Evolutionary conservation across 805 yeast genomes (phyloP).

Genomic region (Pichia rugopelliculosa): DNA sequence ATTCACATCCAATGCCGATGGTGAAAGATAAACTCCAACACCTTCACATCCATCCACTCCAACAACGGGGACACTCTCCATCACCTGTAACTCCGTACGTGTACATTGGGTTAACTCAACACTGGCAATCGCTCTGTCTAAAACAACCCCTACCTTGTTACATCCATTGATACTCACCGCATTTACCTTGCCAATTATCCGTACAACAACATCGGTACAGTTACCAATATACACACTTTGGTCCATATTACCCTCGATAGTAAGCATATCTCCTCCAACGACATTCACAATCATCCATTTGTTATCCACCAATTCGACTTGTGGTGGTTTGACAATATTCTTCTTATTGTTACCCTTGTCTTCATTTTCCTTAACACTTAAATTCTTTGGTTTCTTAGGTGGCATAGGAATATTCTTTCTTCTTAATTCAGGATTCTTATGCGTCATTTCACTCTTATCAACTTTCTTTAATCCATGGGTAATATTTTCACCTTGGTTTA

Average conservation of each 20-base stretch:
- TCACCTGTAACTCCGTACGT: constrained; percentile 77
- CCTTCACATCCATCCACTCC: constrained; percentile 85
- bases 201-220: constrained; percentile 65
- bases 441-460: constrained; percentile 89
- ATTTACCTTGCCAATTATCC: constrained; percentile 84
- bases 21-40: constrained; percentile 55
- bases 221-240: constrained; percentile 88
- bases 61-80: constrained; percentile 76
- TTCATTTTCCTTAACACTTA: constrained; percentile 29
- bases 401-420: constrained; percentile 58
- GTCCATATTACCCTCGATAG: constrained; percentile 70
- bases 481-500: constrained; percentile 77
- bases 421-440: constrained; percentile 80
- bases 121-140: constrained; percentile 82
- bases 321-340: constrained; percentile 35
- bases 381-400: constrained; percentile 72
- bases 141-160: constrained; percentile 62
- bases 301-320: constrained; percentile 71
- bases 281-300: constrained; percentile 86
- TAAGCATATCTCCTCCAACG: constrained; percentile 47
- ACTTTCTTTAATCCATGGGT: constrained; percentile 87
- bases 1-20: constrained; percentile 41
- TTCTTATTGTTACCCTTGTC: background rate
- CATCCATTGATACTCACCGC: constrained; percentile 77
- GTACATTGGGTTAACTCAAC: constrained; percentile 77